These are phyloP conservation scores for Xerocomus minutiporus DNA, from an alignment of 1,284 basidiomycete genomes.

Conservation along the genomic window DNA sequence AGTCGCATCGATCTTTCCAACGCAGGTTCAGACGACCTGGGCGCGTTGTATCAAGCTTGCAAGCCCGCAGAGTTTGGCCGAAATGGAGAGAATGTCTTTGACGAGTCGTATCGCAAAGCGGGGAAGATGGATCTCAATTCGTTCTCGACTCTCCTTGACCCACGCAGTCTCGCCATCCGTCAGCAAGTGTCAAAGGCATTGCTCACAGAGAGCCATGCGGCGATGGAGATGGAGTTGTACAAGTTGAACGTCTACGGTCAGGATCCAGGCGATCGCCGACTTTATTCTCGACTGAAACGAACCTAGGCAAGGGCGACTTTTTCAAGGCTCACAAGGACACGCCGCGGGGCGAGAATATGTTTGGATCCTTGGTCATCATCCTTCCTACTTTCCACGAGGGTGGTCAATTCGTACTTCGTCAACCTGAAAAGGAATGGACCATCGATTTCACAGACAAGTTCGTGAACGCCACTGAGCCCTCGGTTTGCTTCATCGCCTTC, in stretches of 20 bases:
- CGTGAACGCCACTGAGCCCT: constrained; percentile 1
- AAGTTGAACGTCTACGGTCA: constrained; percentile 38
- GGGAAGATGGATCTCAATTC: constrained; percentile 30
- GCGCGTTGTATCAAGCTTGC: constrained; percentile 7
- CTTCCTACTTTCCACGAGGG: constrained; percentile 38
- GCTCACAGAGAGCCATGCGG: constrained; percentile 32
- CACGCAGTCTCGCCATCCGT: constrained; percentile 12
- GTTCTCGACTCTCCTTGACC: constrained; percentile 30
- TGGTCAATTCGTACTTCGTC: constrained; percentile 34
- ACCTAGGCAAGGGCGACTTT: constrained; percentile 19
- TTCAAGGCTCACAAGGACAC: constrained; percentile 32
- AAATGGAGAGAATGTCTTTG: constrained; percentile 5
- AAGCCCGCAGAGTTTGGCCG: constrained; percentile 13
- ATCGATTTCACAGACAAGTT: constrained; percentile 22
- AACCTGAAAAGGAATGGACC: constrained; percentile 26
- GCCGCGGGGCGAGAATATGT: constrained; percentile 33
- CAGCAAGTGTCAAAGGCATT: constrained; percentile 23
- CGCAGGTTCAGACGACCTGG: background rate
- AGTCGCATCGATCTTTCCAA: constrained; percentile 11
- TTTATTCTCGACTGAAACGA: background rate
- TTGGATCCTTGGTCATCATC: constrained; percentile 39
- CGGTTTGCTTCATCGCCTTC: constrained; percentile 33
- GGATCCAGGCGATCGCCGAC: constrained; percentile 6
- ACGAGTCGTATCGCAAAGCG: constrained; percentile 31
- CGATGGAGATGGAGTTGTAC: constrained; percentile 38